phyloP scores from a whole-genome alignment of 2,329 filamentous ascomycete species.

The Graphium sp. region DNA sequence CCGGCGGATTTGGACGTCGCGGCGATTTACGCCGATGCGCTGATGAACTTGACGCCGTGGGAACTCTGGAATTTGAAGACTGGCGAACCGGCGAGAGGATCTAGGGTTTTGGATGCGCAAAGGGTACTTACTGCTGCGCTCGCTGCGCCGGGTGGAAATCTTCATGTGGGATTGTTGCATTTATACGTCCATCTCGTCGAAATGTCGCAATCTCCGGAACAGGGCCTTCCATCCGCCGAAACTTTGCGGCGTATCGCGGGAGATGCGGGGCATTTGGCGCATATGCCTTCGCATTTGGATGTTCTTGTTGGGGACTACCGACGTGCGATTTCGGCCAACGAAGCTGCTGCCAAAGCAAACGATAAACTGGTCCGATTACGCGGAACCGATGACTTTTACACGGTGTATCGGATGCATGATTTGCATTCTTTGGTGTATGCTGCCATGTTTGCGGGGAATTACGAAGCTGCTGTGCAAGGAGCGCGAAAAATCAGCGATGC shows the following conservation, averaged over 20 bases:
- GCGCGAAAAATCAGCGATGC: constrained; percentile 40
- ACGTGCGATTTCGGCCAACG: constrained; percentile 48
- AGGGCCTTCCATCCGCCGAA: constrained; percentile 43
- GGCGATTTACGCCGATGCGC: constrained; percentile 20
- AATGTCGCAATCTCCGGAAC: constrained; percentile 52
- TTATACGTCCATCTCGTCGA: constrained; percentile 67
- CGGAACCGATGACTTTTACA: constrained; percentile 57
- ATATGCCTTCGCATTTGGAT: constrained; percentile 69
- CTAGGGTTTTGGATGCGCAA: constrained; percentile 6
- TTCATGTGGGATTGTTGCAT: constrained; percentile 56
- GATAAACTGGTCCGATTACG: constrained; percentile 42
- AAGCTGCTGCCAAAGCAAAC: constrained; percentile 49
- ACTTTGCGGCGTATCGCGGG: constrained; percentile 46
- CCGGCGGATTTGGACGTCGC: constrained; percentile 21
- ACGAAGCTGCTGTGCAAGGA: constrained; percentile 42
- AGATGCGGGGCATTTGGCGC: constrained; percentile 52
- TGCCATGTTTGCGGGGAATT: constrained; percentile 61
- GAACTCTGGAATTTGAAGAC: constrained; percentile 22
- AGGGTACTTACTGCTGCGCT: constrained; percentile 28
- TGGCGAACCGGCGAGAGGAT: constrained; percentile 12
- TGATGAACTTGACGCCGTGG: constrained; percentile 32
- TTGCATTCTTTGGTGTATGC: constrained; percentile 63
- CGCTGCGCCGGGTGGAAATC: constrained; percentile 22
- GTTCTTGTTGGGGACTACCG: constrained; percentile 57
- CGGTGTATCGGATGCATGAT: constrained; percentile 58